Percentiles rank a stretch among this genome's conserved stretches.
These are phyloP conservation scores for Pezicula radicicola DNA, from an alignment of 2,329 filamentous ascomycete species.

Conservation along the genomic window DNA sequence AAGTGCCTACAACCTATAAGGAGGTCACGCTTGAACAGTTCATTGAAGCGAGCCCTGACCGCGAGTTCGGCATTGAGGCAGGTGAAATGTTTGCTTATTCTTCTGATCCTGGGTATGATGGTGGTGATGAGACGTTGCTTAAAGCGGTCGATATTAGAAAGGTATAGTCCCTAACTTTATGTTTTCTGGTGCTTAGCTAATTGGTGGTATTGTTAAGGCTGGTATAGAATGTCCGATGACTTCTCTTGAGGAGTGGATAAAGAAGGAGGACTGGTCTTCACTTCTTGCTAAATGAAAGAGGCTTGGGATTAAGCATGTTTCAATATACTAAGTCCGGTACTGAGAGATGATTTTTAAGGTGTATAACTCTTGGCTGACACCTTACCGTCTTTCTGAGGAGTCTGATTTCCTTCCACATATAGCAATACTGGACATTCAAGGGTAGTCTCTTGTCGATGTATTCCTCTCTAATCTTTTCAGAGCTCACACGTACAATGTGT, in stretches of 20 bases:
- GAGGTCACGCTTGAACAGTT: slow-evolving; percentile 10
- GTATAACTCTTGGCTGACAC: not conserved
- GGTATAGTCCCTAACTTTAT: not conserved
- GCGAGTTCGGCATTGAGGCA: slow-evolving; percentile 17
- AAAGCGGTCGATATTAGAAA: slow-evolving; percentile 2
- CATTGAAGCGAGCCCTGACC: slow-evolving; percentile 20
- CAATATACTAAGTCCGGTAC: too few species aligned
- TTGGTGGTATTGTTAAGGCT: not conserved
- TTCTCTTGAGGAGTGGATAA: slow-evolving; percentile 11
- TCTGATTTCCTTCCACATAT: slow-evolving; percentile 23
- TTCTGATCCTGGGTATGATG: slow-evolving; percentile 29
- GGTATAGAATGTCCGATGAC: slow-evolving; percentile 9
- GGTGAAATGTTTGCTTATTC: slow-evolving; percentile 24
- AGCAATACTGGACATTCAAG: slow-evolving; percentile 11
- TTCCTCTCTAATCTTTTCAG: slow-evolving; percentile 6
- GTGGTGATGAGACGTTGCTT: slow-evolving; percentile 25
- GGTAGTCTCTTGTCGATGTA: slow-evolving; percentile 10
- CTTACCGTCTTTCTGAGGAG: not conserved
- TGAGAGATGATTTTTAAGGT: too few species aligned
- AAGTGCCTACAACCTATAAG: slow-evolving; percentile 2
- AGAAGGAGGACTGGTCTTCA: slow-evolving; percentile 12
- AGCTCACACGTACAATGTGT: slow-evolving; percentile 12
- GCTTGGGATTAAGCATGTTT: not conserved
- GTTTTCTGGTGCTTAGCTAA: too few species aligned
- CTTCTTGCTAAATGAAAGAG: slow-evolving; percentile 3